Evolutionary conservation across 805 yeast species (phyloP).

Genomic region (Kodamaea lidongshanica): DNA sequence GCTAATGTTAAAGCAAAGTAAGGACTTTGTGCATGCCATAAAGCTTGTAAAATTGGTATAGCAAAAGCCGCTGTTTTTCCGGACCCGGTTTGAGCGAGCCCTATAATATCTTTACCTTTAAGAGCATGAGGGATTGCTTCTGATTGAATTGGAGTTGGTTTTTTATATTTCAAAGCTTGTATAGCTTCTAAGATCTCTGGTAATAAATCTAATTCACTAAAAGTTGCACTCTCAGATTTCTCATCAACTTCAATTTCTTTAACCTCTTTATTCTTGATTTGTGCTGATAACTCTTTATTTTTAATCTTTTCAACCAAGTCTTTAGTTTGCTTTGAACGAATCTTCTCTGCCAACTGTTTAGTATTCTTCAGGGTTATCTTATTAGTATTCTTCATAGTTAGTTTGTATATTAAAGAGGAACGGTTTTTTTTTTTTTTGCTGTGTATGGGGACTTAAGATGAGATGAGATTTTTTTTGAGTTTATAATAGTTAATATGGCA

Average conservation of each 20-base stretch:
- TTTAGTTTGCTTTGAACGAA: slow-evolving; percentile 29
- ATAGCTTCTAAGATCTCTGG: slow-evolving; percentile 80
- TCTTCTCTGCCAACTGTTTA: slow-evolving; percentile 51
- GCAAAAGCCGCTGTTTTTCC: slow-evolving; percentile 99
- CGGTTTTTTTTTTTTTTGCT: background rate
- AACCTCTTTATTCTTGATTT: slow-evolving; percentile 2
- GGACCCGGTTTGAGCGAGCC: slow-evolving; percentile 95
- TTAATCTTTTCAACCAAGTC: slow-evolving; percentile 3
- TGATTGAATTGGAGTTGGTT: slow-evolving; percentile 91
- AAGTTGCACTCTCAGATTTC: slow-evolving; percentile 8
- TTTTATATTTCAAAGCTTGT: slow-evolving; percentile 61
- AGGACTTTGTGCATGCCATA: slow-evolving; percentile 85
- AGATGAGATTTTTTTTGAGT: background rate
- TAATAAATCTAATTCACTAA: slow-evolving; percentile 53
- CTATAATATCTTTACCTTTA: slow-evolving; percentile 87
- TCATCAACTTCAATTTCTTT: slow-evolving; percentile 8
- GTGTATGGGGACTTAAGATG: slow-evolving; percentile 1
- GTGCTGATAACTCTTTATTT: no score
- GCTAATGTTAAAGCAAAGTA: slow-evolving; percentile 84
- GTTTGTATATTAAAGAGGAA: background rate
- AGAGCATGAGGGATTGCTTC: slow-evolving; percentile 89
- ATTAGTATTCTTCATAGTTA: slow-evolving; percentile 6
- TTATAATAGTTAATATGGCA: background rate
- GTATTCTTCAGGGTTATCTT: slow-evolving; percentile 27
- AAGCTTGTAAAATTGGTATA: slow-evolving; percentile 82